Base-by-base conservation (phyloP, 2,329 filamentous ascomycete genomes). In the Neopestalotiopsis rosae region DNA sequence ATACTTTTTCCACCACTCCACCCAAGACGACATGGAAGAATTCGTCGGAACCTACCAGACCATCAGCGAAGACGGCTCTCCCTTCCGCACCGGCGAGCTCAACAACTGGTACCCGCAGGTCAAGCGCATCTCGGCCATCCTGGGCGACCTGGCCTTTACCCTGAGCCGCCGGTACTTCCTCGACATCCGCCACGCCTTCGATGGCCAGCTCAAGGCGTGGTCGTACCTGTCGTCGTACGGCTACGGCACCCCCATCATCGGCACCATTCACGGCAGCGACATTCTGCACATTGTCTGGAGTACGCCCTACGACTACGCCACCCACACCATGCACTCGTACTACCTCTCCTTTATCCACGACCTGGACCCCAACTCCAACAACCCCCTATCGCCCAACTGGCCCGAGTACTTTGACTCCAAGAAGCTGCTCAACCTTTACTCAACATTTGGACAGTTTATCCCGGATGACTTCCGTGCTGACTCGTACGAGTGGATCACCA, bases 71-170 rank as follows among this genome's bases (percentile, higher is more conserved):
- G 82, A 86, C 24, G 93, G 93, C 42, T 92, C 89, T 1, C 93
- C 93, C 0, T 95, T 93, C 83, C 85, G 89, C 64, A 94, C 92
- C 0, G 83, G 87, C 0, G 70, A 86, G 6, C 71, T 91, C n/a
- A 93, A 95, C 80, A 90, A 92, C 74, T 84, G 89, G 74, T 94
- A 92, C 76, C 92, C 92, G 0, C 88, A 92, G 71, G 95, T 90
- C 85, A 95, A 95, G 79, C 90, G 91, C 17, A 82, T 94, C 0
- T 89, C 92, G 2, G 92, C 93, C 52, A 87, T 95, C 30, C 82
- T 94, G 0, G 93, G 93, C 14, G 93, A 95, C 75, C 74, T 94
- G 0, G 88, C 88, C 1, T 95, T 95, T 79, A 94, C 91, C 0
- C 84, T 95, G 0, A 88, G 89, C 0, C 88, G 92, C 1, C 89